Base-by-base conservation (phyloP, 495 filamentous ascomycete genomes). In the Penicillium subrubescens region DNA sequence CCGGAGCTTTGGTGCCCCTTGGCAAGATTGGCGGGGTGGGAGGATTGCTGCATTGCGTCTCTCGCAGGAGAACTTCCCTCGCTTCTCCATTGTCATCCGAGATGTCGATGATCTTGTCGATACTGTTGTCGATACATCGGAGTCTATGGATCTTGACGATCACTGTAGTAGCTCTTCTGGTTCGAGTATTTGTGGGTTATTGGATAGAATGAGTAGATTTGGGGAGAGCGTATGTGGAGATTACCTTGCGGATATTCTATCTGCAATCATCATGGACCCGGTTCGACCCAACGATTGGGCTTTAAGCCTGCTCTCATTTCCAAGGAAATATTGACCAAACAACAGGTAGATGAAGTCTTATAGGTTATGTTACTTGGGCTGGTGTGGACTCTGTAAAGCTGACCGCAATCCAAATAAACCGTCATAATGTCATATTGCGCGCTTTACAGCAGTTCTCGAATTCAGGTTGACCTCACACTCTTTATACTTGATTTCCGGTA, bases 1-100 rank as follows among this genome's bases (percentile, higher is more conserved):
- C 15, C 51, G 51, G n/a, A 54, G 51, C 31, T 54, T 54, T 34
- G 51, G 34, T n/a, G 51, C 51, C 7, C 51, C 51, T 8, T 54
- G 51, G 51, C 51, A 54, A 14, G 27, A 54, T 8, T 54, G 51
- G 51, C 27, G 51, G 12, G 51, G 51, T 2, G 2, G 51, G 51
- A 54, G 51, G 29, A 2, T 19, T 34, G 27, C 27, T 10, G 27
- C 15, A 3, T 8, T 54, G 51, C 5, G 8, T 33, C 31, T 15
- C 29, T 54, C 51, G 27, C 27, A 14, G 2, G 51, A 14, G 12
- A 34, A 34, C 2, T 34, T 8, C 8, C 51, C 51, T 17, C 51
- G n/a, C 8, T 54, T 54, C 12, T 54, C 51, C 5, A 54, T 54
- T 8, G 34, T 54, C 12, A n/a, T 54, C 7, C 27, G 29, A 54